Base-by-base conservation (phyloP, 352 stramenopile species). In the Pythium aristosporum region DNA sequence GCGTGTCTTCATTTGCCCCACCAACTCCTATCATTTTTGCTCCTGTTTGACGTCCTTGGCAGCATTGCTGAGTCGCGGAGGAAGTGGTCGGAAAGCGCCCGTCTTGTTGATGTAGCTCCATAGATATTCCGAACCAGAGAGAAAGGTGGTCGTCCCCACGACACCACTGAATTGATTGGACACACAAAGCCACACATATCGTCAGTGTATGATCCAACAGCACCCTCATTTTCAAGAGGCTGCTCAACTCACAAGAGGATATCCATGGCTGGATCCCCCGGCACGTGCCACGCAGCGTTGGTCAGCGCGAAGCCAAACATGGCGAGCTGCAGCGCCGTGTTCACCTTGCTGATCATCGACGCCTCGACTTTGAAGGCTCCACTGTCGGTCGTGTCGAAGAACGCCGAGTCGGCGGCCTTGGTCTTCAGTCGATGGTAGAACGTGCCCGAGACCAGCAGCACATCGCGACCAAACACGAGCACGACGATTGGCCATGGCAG, bases 361-460 rank as follows among this genome's bases (percentile, higher is more conserved):
- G 85, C 83, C 53, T 87, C 73, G 44, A 94, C 79, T 57, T 91
- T 63, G 70, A 94, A 94, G 6, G 81, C 76, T 36, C 70, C 79
- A 59, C 66, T 81, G 60, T 94, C 83, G 25, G 74, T 79, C 36
- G 83, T 92, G 65, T 91, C 81, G 69, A 94, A 94, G 71, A 94
- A 91, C 15, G 75, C 82, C 28, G 83, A 85, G 18, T 72, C 73
- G 0, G 73, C 71, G 23, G 83, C 74, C 58, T 92, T 92, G 43
- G 85, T 94, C 64, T 80, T 85, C 28, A 91, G 61, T 6, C 85
- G 81, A 56, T 92, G 72, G 66, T 91, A 88, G 48, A 92, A 82
- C 43, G 85, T 92, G 51, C 85, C 85, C n/a, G 76, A 72, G 30
- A 94, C 75, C 16, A 94, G 71, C 71, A 92, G 67, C 20, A 79